Base-by-base conservation (phyloP, 2,329 filamentous ascomycete species). In the Apiospora marii region DNA sequence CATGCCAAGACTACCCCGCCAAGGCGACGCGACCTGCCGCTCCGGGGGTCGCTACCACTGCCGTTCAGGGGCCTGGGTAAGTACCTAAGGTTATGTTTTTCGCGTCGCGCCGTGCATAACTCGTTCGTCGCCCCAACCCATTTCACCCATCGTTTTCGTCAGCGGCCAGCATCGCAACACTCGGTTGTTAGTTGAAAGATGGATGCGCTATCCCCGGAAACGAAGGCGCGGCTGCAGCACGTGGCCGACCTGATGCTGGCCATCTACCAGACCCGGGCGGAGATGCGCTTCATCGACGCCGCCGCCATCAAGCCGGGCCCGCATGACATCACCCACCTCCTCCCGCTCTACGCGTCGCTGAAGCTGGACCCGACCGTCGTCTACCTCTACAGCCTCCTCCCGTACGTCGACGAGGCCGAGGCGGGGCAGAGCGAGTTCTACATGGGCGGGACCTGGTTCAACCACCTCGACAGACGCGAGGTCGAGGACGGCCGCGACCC, bases 231-330 rank as follows among this genome's bases (percentile, higher is more conserved):
- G 30, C 27, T 61, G 53, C 53, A 37, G 53, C 53, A 30, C 30
- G 53, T 61, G 30, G 53, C 16, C 30, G 53, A 61, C 12, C 53
- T 61, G 16, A 61, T 61, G 53, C 53, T 37, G 53, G 53, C 37
- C 7, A 37, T 61, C 53, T 61, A 61, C 53, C 6, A 37, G 30
- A 61, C 53, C 53, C 53, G 53, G 6, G 53, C 30, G 7, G 53
- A 61, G 30, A 61, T 61, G 53, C 53, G 53, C 53, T 61, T 22
- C 53, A 61, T 37, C 8, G 30, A 37, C 30, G 53, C 30, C 3
- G 30, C 53, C 8, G 53, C 53, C 30, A 61, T 61, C 53, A 37
- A 61, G 10, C 30, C 16, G 53, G 53, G 53, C 30, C 53, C 53
- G 7, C 53, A 61, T 4, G 53, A 61, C 16, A 34, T 61, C 5